Evolutionary conservation across 306 rosid species (phyloP), one percentile per base, ranked within the genome.

Genomic region (Prunus campanulata): DNA sequence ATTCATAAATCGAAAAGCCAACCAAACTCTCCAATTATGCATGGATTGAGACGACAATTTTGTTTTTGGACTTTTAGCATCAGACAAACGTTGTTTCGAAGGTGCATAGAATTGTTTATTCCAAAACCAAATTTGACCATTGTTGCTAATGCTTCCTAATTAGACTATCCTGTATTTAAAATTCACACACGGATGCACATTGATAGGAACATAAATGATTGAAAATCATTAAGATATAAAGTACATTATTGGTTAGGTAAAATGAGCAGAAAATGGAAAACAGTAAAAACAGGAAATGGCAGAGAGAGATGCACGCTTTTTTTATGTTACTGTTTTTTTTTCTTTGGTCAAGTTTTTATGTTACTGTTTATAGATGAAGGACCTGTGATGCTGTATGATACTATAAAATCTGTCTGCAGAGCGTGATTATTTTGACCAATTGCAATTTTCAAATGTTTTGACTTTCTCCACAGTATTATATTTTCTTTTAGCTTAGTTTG

Each of bases 361-460:
- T 39, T 39, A 39, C 9, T 39, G 44, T 39, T 1, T 39, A 6
- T 39, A 39, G 44, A 39, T 7, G 44, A 39, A 39, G 44, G 44
- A 39, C 0, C 44, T 39, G 2, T 39, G 44, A 39, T 39, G 44
- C 9, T 1, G 44, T 39, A 39, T 39, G 9, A 39, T 39, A 39
- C 44, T 7, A 6, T 56, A 56, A 56, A 14, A 27, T 69, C 60
- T 11, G 6, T 51, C 66, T 22, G 71, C 46, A 19, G 66, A 64
- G 82, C 49, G 6, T 48, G 62, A 65, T 24, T 52, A 55, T 29
- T 27, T 79, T 79, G 82, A 79, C 82, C 65, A 27, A 49, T 42
- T 6, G 5, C 63, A 51, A 62, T 42, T 3, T 0, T 24, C 39
- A 52, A 42, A 71, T 12, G 2, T 47, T 9, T 72, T 66, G 74